These are phyloP conservation scores for Echinosophora koreensis DNA, from an alignment of 306 rosid species.

Conservation along the genomic window DNA sequence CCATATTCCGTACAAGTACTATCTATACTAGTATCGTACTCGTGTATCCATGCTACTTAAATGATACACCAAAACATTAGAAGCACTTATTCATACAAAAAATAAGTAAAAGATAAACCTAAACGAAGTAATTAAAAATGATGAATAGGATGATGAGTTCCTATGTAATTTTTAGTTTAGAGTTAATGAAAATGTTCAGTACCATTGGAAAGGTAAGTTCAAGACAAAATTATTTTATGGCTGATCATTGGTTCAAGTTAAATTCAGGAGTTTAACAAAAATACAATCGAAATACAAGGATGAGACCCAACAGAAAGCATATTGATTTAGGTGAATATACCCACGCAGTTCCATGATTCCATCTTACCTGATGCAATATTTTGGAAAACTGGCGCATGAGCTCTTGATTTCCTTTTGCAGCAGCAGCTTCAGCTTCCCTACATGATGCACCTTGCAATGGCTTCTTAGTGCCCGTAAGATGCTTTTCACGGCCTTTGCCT, in stretches of 20 bases:
- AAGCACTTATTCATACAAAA: neutral
- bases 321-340: neutral
- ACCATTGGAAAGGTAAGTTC: constrained; percentile 1
- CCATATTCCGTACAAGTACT: too few relatives aligned
- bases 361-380: constrained; percentile 72
- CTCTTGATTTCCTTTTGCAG: constrained; percentile 73
- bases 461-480: constrained; percentile 58
- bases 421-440: constrained; percentile 66
- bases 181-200: constrained; percentile 6
- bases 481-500: constrained; percentile 66
- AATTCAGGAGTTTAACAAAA: constrained; percentile 12
- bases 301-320: constrained; percentile 1
- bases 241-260: constrained; percentile 19
- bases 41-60: too few relatives aligned
- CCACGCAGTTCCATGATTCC: neutral
- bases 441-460: constrained; percentile 56
- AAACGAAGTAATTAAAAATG: neutral
- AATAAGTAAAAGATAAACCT: neutral
- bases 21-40: too few relatives aligned
- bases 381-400: constrained; percentile 70
- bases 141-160: neutral
- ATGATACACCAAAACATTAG: neutral
- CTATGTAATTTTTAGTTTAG: neutral
- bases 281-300: constrained; percentile 2
- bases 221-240: neutral